A percentile compares a stretch with the other conserved stretches of the same genome.
Evolutionary conservation across 2,329 filamentous ascomycete genomes (phyloP).

Genomic region (Trichoderma cornu-damae): DNA sequence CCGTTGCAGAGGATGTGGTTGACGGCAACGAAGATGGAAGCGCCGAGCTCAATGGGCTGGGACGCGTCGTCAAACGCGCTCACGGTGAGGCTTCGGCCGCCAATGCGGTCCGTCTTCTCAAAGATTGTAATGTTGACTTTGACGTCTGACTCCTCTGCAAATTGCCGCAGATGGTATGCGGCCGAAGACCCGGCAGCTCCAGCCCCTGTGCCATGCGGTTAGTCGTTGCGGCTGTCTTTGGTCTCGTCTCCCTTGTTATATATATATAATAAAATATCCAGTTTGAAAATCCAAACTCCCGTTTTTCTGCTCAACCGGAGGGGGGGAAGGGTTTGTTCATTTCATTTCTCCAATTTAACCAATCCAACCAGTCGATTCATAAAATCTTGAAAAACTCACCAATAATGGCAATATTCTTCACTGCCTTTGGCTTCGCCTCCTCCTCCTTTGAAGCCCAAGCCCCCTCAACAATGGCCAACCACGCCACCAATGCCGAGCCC

Average conservation of each 20-base stretch:
- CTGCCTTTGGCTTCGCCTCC: constrained; percentile 16
- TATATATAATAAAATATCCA: too few species aligned
- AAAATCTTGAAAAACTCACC: too few species aligned
- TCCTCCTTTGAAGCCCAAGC: constrained; percentile 11
- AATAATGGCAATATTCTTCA: constrained; percentile 36
- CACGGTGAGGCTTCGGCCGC: constrained; percentile 83
- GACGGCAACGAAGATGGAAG: constrained; percentile 81
- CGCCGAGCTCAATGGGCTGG: constrained; percentile 77
- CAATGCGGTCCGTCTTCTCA: constrained; percentile 71
- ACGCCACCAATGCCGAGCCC: constrained; percentile 19
- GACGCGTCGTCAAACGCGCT: constrained; percentile 63
- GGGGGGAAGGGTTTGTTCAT: too few species aligned
- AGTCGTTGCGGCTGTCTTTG: neutral
- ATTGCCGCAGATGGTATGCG: constrained; percentile 75
- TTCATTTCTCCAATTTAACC: too few species aligned
- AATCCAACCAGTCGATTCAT: too few species aligned
- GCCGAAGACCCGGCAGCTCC: constrained; percentile 83
- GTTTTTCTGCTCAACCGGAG: too few species aligned
- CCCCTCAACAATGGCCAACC: constrained; percentile 21
- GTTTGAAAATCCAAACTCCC: too few species aligned
- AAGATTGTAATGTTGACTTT: constrained; percentile 79
- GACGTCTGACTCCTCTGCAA: constrained; percentile 56
- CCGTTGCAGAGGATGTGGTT: constrained; percentile 80
- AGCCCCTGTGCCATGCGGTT: constrained; percentile 55
- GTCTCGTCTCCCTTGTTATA: neutral